Conservation (phyloP, 805 yeast species). For the Sugiyamaella valdiviana region DNA sequence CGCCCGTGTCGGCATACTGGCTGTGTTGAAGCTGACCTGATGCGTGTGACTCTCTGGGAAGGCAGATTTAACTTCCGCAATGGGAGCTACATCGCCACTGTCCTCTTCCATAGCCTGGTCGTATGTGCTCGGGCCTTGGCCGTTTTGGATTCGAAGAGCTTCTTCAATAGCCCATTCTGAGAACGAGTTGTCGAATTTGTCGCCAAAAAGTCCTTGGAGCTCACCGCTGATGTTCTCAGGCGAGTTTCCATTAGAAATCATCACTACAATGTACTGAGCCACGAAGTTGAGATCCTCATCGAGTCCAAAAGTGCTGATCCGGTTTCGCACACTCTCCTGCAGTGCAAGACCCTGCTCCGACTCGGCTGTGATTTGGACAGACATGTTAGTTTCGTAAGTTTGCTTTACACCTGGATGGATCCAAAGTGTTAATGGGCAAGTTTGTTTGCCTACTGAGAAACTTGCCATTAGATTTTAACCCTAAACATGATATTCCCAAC, state of each 20-base stretch:
- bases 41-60: not conserved
- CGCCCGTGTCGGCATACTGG: constrained; percentile 2
- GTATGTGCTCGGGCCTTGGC: not conserved
- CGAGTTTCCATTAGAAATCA: constrained; percentile 25
- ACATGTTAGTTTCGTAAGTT: not conserved
- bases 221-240: constrained; percentile 22
- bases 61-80: not conserved
- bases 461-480: not conserved
- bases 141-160: constrained; percentile 8
- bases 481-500: too few relatives aligned
- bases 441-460: not conserved
- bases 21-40: not conserved
- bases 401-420: not conserved
- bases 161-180: constrained; percentile 23
- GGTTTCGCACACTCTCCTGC: constrained; percentile 16
- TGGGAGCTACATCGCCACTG: too few relatives aligned
- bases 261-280: constrained; percentile 26
- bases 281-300: constrained; percentile 26
- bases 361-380: constrained; percentile 2
- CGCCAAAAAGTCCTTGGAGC: constrained; percentile 24
- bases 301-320: constrained; percentile 19
- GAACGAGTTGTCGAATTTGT: constrained; percentile 21
- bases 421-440: not conserved
- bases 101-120: not conserved
- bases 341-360: constrained; percentile 17